These are phyloP conservation scores for Achaetomium macrosporum DNA, from an alignment of 2,329 filamentous ascomycete genomes.

Conservation along the genomic window DNA sequence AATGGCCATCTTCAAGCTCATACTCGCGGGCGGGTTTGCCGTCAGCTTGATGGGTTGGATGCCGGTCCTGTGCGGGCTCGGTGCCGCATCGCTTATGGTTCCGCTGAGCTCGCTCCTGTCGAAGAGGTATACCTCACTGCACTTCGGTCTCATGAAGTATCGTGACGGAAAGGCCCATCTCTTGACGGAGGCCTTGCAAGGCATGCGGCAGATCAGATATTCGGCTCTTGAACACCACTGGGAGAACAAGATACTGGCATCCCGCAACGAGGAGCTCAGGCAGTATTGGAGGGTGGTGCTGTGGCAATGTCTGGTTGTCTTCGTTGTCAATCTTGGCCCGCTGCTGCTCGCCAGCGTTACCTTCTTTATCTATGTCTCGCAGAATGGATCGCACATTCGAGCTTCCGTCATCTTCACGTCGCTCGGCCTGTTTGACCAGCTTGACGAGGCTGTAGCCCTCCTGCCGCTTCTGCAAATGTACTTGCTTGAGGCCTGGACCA, in stretches of 20 bases:
- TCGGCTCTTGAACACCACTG: slow-evolving; percentile 33
- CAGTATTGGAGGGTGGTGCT: slow-evolving; percentile 30
- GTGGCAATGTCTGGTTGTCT: slow-evolving; percentile 28
- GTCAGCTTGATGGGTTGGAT: slow-evolving; percentile 30
- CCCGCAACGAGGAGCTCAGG: slow-evolving; percentile 31
- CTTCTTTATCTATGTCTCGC: slow-evolving; percentile 30
- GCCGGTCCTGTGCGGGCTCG: slow-evolving; percentile 29
- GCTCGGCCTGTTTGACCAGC: slow-evolving; percentile 32
- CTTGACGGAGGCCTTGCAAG: slow-evolving; percentile 32
- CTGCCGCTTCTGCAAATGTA: slow-evolving; percentile 32
- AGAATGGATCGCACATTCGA: slow-evolving; percentile 28
- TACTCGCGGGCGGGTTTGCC: slow-evolving; percentile 29
- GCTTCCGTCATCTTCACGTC: slow-evolving; percentile 34
- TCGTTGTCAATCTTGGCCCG: slow-evolving; percentile 30
- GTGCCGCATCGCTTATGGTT: slow-evolving; percentile 25
- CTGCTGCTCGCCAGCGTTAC: slow-evolving; percentile 31
- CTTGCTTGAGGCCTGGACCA: slow-evolving; percentile 33
- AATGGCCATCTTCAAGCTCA: slow-evolving; percentile 31
- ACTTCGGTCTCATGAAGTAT: slow-evolving; percentile 33
- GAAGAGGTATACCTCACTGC: slow-evolving; percentile 28
- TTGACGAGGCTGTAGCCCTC: slow-evolving; percentile 30
- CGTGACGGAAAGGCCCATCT: slow-evolving; percentile 33
- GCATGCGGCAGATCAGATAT: slow-evolving; percentile 36
- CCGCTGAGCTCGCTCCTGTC: slow-evolving; percentile 29
- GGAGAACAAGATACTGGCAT: slow-evolving; percentile 32